These are phyloP conservation scores for Metschnikowia cerradonensis DNA, from an alignment of 805 yeast species.

Conservation along the genomic window DNA sequence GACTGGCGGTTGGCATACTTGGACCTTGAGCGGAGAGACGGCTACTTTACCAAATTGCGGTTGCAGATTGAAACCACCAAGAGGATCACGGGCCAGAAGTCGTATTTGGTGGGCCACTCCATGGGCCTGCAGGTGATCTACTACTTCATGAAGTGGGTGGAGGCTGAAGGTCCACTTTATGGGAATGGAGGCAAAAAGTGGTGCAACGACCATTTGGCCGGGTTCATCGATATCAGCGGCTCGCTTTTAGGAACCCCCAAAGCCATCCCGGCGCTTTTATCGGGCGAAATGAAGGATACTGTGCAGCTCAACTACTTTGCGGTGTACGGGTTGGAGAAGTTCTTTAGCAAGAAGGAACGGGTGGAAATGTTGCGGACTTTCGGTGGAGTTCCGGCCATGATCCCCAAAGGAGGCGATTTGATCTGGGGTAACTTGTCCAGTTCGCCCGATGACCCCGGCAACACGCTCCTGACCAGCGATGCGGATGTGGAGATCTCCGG, in stretches of 20 bases:
- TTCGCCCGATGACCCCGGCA: conserved; percentile 69
- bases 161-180: conserved; percentile 71
- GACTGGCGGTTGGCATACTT: conserved; percentile 94
- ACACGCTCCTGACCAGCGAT: conserved; percentile 20
- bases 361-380: conserved; percentile 79
- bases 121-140: conserved; percentile 93
- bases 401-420: conserved; percentile 90
- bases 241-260: conserved; percentile 93
- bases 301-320: conserved; percentile 91
- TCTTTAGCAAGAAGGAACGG: conserved; percentile 85
- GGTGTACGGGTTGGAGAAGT: conserved; percentile 89
- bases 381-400: conserved; percentile 94
- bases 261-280: conserved; percentile 83
- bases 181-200: conserved; percentile 91
- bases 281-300: conserved; percentile 98
- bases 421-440: conserved; percentile 76
- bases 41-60: conserved; percentile 76
- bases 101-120: conserved; percentile 84
- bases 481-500: conserved; percentile 19
- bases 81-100: conserved; percentile 54
- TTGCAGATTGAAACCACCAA: conserved; percentile 62
- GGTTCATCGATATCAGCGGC: conserved; percentile 85
- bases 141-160: conserved; percentile 95
- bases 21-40: conserved; percentile 84
- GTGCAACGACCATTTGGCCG: conserved; percentile 81